Evolutionary conservation across 306 rosid genomes (phyloP).

Genomic region (Abrus pulchellus): DNA sequence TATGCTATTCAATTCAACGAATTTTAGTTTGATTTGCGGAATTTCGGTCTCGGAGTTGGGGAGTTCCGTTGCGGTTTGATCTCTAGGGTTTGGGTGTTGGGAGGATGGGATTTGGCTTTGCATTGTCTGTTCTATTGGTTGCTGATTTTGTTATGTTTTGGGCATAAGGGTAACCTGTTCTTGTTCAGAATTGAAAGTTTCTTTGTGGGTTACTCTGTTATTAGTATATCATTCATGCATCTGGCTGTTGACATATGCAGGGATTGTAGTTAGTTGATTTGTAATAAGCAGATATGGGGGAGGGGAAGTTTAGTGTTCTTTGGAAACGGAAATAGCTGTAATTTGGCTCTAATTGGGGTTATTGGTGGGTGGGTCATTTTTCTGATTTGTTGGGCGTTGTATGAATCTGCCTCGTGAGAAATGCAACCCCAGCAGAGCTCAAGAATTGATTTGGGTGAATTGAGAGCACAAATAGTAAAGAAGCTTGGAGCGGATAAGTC

Average conservation of each 20-base stretch:
- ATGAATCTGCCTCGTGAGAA: slow-evolving; percentile 79
- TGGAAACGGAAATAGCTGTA: slow-evolving; percentile 59
- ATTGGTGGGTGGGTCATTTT: slow-evolving; percentile 58
- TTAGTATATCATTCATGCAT: slow-evolving; percentile 42
- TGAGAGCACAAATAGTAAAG: slow-evolving; percentile 82
- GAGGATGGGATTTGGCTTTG: slow-evolving; percentile 74
- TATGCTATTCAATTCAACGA: slow-evolving; percentile 51
- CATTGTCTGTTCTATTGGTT: slow-evolving; percentile 58
- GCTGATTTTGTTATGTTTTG: slow-evolving; percentile 56
- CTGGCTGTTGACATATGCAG: slow-evolving; percentile 49
- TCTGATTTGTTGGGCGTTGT: slow-evolving; percentile 68
- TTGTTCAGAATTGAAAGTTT: slow-evolving; percentile 54
- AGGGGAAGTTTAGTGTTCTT: slow-evolving; percentile 62
- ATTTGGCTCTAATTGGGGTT: slow-evolving; percentile 59
- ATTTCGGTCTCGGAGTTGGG: slow-evolving; percentile 52
- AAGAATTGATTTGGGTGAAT: slow-evolving; percentile 92
- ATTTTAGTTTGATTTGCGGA: slow-evolving; percentile 52
- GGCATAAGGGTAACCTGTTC: slow-evolving; percentile 47
- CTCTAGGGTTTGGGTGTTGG: slow-evolving; percentile 82
- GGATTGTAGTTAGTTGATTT: slow-evolving; percentile 49
- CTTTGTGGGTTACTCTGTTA: slow-evolving; percentile 48
- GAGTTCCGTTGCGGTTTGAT: slow-evolving; percentile 62
- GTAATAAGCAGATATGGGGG: slow-evolving; percentile 59
- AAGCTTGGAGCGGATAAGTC: slow-evolving; percentile 85
- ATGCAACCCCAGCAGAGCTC: slow-evolving; percentile 95